Base-by-base conservation (phyloP, 1,284 basidiomycete genomes). In the Cerrena zonata region DNA sequence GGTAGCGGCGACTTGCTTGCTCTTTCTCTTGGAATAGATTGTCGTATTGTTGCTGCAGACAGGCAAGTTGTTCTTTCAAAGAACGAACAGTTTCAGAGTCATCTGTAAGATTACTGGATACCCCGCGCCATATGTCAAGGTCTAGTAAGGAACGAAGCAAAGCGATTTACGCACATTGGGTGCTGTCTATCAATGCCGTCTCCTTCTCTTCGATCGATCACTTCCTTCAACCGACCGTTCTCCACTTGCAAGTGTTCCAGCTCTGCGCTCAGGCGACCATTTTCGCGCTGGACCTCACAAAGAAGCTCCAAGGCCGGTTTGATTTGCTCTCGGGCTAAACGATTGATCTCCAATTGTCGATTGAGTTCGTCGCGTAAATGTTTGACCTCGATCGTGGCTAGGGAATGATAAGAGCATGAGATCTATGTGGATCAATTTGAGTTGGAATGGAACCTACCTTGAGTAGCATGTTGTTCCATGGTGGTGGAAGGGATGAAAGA, bases 1-100 rank as follows among this genome's bases (percentile, higher is more conserved):
- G n/a, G 22, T 37, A 38, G 10, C 43, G 18, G 18, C 42, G n/a
- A 13, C 12, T 7, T 3, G 30, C 42, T 18, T 22, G 15, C 44
- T 45, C 43, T 39, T 50, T 50, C 36, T 50, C 42, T n/a, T 24
- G 34, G 4, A 38, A 15, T n/a, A 50, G 43, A 15, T 23, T 12
- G 21, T 36, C 23, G 34, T 50, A 50, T 26, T 46, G 26, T 22
- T 18, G 18, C 11, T 27, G 42, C 18, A 50, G 36, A 10, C 15
- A 3, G 4, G 7, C 12, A 4, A 50, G 42, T 37, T 45, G 27
- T 15, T 13, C 7, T 34, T 34, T 15, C 30, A 15, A n/a, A n/a
- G n/a, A n/a, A n/a, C n/a, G n/a, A n/a, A n/a, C n/a, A n/a, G n/a
- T n/a, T n/a, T n/a, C n/a, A n/a, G n/a, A n/a, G n/a, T n/a, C n/a